Base-by-base conservation (phyloP, 2,329 filamentous ascomycete genomes). In the Colletotrichum godetiae region DNA sequence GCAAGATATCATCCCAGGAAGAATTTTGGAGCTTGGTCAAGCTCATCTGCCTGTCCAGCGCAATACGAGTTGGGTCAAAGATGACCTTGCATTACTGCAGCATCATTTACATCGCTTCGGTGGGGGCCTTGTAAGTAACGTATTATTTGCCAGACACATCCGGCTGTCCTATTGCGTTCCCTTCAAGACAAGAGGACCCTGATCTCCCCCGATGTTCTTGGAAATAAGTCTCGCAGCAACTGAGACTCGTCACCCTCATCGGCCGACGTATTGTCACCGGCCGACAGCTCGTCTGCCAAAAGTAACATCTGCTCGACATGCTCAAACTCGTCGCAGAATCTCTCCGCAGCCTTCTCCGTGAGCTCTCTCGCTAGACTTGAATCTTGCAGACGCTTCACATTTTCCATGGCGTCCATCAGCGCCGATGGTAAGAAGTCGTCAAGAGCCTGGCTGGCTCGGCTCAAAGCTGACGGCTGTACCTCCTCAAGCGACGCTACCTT, bases 361-460 rank as follows among this genome's bases (percentile, higher is more conserved):
- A 98, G 90, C 59, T 92, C 87, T 60, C 94, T 90, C 15, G 93
- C 92, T 70, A 97, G 84, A 12, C 87, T 88, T 1, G 93, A 90
- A 78, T 94, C 93, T 74, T 93, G 91, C 1, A 99, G 84, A 55
- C 90, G 86, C 75, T 92, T 92, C 31, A 98, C 82, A 73, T 95
- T 94, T 63, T 97, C 93, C 77, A 94, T 91, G 3, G 95, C 95
- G 80, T 99, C 97, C 87, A 98, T 96, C 35, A 98, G 88, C 3
- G 96, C 97, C 1, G 95, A 97, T 0, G 97, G 95, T 29, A 99
- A 86, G 83, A 98, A 99, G 74, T 95, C 92, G 79, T 99, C 97
- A 7, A 99, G 87, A 53, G 88, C 89, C 78, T 95, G 94, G 77
- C 94, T 94, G 2, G 92, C 91, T 62, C 87, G 84, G 1, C 88